phyloP scores from a whole-genome alignment of 2,329 filamentous ascomycete genomes.

The Aspergillus fructus region DNA sequence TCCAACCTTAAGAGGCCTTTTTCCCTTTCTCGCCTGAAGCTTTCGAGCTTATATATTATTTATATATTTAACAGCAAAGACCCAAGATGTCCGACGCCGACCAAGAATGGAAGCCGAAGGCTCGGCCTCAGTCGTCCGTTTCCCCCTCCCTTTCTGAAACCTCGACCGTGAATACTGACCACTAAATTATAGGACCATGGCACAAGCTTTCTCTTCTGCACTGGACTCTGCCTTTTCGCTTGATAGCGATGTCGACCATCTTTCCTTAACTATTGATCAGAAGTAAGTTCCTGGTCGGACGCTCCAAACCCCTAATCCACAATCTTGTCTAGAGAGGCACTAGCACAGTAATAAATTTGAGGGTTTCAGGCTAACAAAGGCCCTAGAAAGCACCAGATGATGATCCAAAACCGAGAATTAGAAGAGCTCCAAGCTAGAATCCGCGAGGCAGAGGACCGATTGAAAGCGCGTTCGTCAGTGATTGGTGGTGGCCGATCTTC shows the following conservation, averaged over 20 bases:
- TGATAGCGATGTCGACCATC: conserved; percentile 71
- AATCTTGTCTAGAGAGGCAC: not conserved
- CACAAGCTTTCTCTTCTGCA: conserved; percentile 80
- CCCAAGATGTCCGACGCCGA: conserved; percentile 61
- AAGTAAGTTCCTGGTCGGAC: conserved; percentile 62
- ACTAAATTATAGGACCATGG: conserved; percentile 67
- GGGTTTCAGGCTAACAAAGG: conserved; percentile 4
- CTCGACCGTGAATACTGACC: conserved; percentile 22
- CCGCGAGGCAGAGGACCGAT: conserved; percentile 77
- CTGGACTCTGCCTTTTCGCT: conserved; percentile 88
- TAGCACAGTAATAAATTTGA: not conserved
- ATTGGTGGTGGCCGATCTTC: conserved; percentile 13
- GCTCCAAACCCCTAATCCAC: not conserved
- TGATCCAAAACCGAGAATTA: conserved; percentile 73
- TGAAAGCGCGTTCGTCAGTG: conserved; percentile 48
- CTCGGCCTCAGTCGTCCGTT: conserved; percentile 80
- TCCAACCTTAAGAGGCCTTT: not conserved
- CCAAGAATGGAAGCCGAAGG: conserved; percentile 76
- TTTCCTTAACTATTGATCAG: conserved; percentile 73
- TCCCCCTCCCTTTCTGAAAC: conserved; percentile 14
- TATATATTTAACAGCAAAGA: conserved; percentile 3
- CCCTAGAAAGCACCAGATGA: conserved; percentile 74
- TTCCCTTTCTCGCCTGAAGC: not conserved
- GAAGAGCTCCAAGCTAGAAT: conserved; percentile 81
- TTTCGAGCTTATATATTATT: conserved; percentile 4